These are phyloP conservation scores for Coemansia sp. DNA, from an alignment of 192 early-diverging fungal species.

Conservation along the genomic window DNA sequence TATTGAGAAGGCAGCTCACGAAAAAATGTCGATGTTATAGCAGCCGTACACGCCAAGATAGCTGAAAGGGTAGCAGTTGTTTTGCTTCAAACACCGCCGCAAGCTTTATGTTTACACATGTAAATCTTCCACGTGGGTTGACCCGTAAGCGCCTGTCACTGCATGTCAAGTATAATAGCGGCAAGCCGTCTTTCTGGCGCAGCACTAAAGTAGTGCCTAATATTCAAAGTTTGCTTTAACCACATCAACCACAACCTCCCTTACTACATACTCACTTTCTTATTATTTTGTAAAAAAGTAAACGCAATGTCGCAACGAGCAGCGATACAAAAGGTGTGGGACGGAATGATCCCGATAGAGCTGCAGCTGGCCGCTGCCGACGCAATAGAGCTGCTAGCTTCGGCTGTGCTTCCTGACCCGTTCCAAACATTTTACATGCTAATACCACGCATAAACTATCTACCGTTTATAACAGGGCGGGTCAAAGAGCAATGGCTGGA, in stretches of 20 bases:
- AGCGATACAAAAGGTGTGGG: conserved; percentile 27
- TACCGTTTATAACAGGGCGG: conserved; percentile 28
- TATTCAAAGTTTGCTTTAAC: not conserved
- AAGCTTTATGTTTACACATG: not conserved
- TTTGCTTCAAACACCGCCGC: too few relatives aligned
- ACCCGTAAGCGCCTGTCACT: not conserved
- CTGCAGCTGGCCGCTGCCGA: conserved; percentile 40
- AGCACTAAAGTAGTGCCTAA: not conserved
- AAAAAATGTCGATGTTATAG: too few relatives aligned
- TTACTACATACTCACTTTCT: not conserved
- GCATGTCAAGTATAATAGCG: not conserved
- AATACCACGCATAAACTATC: conserved; percentile 39
- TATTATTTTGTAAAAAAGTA: not conserved
- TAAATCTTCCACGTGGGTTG: not conserved
- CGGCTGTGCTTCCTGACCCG: conserved; percentile 45
- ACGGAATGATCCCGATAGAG: conserved; percentile 50
- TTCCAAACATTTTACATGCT: conserved; percentile 53
- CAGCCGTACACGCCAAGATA: too few relatives aligned
- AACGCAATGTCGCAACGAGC: conserved; percentile 10
- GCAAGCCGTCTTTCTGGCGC: not conserved
- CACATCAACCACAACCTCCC: not conserved
- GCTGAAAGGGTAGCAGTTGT: too few relatives aligned
- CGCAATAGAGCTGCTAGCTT: conserved; percentile 48
- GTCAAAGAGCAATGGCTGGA: conserved; percentile 49
- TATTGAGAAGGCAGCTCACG: too few relatives aligned